These are phyloP conservation scores for Heliosperma pusillum DNA, from an alignment of 148 eudicot genomes.

Conservation along the genomic window DNA sequence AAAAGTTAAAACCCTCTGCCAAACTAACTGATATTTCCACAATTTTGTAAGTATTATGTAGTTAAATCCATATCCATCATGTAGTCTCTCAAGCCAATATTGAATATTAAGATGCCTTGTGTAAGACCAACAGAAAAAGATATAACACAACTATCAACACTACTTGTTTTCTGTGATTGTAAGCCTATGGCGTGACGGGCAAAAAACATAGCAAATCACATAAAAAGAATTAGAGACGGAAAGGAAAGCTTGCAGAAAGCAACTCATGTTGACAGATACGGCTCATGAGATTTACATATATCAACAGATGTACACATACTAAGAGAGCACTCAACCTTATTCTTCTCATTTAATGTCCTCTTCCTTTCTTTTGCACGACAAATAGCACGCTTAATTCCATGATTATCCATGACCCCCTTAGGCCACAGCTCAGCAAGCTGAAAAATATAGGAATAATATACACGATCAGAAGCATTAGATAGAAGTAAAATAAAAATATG, in stretches of 20 bases:
- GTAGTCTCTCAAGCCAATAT: slow-evolving; percentile 4
- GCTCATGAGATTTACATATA: slow-evolving; percentile 20
- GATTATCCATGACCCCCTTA: slow-evolving; percentile 82
- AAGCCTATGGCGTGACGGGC: background rate
- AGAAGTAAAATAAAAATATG: background rate
- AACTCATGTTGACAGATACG: slow-evolving; percentile 11
- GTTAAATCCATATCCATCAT: background rate
- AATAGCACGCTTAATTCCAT: slow-evolving; percentile 94
- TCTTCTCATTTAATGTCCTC: slow-evolving; percentile 40
- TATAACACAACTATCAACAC: background rate
- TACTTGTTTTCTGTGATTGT: background rate
- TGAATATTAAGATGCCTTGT: background rate
- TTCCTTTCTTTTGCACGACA: slow-evolving; percentile 86
- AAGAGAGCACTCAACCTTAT: slow-evolving; percentile 52
- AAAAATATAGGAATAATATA: slow-evolving; percentile 23
- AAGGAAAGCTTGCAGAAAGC: slow-evolving; percentile 8
- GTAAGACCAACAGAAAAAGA: background rate
- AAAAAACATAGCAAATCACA: slow-evolving; percentile 12
- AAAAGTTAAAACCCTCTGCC: too few species aligned
- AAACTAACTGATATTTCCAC: background rate
- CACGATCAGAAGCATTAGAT: background rate
- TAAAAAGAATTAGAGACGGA: background rate
- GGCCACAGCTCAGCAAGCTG: slow-evolving; percentile 98
- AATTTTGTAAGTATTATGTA: background rate
- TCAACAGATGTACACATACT: slow-evolving; percentile 9